Conservation (phyloP, 176 grass and related monocot genomes). For the Pontederia crassipes region DNA sequence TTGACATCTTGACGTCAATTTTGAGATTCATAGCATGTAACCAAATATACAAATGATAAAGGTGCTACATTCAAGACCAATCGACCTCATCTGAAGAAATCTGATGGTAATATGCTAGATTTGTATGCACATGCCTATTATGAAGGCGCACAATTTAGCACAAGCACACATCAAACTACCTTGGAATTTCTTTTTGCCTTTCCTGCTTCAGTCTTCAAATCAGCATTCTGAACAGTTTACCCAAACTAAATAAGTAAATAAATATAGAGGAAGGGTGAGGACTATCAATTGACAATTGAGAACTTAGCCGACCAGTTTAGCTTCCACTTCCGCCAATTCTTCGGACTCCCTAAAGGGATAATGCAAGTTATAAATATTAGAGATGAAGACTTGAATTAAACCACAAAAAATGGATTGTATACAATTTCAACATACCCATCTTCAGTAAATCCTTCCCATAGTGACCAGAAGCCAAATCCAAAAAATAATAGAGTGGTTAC, state of each 20-base stretch:
- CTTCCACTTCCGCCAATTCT: slow-evolving; percentile 88
- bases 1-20: no score
- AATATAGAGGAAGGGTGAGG: slow-evolving; percentile 6
- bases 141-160: not conserved
- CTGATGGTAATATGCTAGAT: not conserved
- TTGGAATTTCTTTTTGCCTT: slow-evolving; percentile 57
- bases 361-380: slow-evolving; percentile 1
- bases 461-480: slow-evolving; percentile 85
- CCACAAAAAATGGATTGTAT: slow-evolving; percentile 1
- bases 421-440: slow-evolving; percentile 38
- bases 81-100: no score
- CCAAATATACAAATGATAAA: no score
- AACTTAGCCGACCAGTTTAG: slow-evolving; percentile 61
- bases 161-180: slow-evolving; percentile 29
- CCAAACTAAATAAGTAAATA: slow-evolving; percentile 19
- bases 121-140: not conserved
- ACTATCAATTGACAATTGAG: slow-evolving; percentile 6
- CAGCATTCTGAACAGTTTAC: slow-evolving; percentile 54
- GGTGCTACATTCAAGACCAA: no score
- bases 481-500: slow-evolving; percentile 87
- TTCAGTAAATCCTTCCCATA: slow-evolving; percentile 94
- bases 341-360: slow-evolving; percentile 50
- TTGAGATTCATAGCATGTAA: no score
- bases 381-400: slow-evolving; percentile 13
- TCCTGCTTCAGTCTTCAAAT: slow-evolving; percentile 60